Evolutionary conservation across 1,284 basidiomycete species (phyloP).

Genomic region (Marasmius sp.): DNA sequence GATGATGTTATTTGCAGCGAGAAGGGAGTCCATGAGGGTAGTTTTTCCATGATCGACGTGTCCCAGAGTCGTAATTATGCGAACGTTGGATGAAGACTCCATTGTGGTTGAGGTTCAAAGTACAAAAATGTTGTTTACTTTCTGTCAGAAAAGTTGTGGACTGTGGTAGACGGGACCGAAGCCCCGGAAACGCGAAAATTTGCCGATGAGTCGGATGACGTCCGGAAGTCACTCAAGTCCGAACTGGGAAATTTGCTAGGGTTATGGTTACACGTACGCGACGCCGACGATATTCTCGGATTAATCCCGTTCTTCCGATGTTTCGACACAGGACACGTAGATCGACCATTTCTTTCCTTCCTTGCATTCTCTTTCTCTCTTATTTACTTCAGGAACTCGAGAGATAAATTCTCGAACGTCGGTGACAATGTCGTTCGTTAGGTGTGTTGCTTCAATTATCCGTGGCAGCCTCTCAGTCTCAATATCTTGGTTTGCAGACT

Average conservation of each 20-base stretch:
- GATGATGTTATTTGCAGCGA: constrained; percentile 98
- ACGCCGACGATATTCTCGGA: background rate
- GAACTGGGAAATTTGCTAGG: background rate
- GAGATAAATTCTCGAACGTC: background rate
- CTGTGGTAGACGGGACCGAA: background rate
- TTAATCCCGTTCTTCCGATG: background rate
- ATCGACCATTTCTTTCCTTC: background rate
- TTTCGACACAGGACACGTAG: constrained; percentile 1
- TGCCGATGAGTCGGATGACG: background rate
- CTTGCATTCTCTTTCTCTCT: background rate
- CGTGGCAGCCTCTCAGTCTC: background rate
- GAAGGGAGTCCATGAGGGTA: constrained; percentile 91
- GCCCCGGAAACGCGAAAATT: background rate
- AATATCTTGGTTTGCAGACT: constrained; percentile 42
- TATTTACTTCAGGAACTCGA: background rate
- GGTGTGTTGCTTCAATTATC: constrained; percentile 23
- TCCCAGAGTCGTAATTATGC: constrained; percentile 79
- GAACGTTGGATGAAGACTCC: constrained; percentile 54
- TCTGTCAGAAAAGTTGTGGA: too few species aligned
- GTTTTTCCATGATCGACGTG: constrained; percentile 94
- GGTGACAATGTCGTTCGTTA: constrained; percentile 35
- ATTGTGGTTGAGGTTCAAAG: constrained; percentile 22
- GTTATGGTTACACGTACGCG: constrained; percentile 1
- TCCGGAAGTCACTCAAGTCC: background rate
- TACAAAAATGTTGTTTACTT: background rate